These are phyloP conservation scores for Sclerotinia glacialis DNA, from an alignment of 2,329 filamentous ascomycete genomes.

Conservation along the genomic window DNA sequence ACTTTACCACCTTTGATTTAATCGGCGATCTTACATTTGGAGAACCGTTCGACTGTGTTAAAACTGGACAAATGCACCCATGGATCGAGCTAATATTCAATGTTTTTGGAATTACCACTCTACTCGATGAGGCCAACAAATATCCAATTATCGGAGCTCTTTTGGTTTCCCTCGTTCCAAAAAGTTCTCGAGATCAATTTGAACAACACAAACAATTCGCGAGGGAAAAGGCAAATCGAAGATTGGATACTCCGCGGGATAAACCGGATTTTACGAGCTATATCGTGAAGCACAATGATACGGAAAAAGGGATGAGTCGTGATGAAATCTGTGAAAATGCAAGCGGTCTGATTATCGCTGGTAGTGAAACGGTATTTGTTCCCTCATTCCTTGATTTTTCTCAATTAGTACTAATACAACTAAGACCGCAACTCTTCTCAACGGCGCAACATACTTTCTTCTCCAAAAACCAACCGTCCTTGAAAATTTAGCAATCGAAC, in stretches of 20 bases:
- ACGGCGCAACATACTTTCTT: conserved; percentile 46
- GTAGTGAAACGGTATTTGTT: conserved; percentile 18
- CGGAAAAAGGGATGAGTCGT: conserved; percentile 17
- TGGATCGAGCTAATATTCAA: conserved; percentile 1
- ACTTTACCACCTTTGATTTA: conserved; percentile 42
- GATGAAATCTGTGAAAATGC: conserved; percentile 18
- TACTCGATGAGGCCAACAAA: no score
- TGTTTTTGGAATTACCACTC: neutral
- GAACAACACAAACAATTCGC: neutral
- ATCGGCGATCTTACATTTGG: conserved; percentile 47
- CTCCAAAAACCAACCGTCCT: conserved; percentile 46
- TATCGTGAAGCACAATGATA: conserved; percentile 16
- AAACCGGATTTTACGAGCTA: conserved; percentile 21
- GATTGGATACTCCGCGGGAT: neutral
- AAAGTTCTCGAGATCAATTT: neutral
- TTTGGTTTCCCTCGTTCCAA: neutral
- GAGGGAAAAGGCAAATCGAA: conserved; percentile 3
- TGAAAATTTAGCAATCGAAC: conserved; percentile 43
- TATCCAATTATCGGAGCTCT: neutral
- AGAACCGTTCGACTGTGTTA: conserved; percentile 41
- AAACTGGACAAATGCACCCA: conserved; percentile 21
- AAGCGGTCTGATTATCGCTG: conserved; percentile 9
- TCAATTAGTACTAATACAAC: conserved; percentile 20
- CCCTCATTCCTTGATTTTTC: conserved; percentile 26
- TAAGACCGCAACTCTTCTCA: conserved; percentile 39